Evolutionary conservation across 768 basidiomycete genomes (phyloP), one percentile per base, ranked within the genome.

Genomic region (Melanogaster broomeanus): DNA sequence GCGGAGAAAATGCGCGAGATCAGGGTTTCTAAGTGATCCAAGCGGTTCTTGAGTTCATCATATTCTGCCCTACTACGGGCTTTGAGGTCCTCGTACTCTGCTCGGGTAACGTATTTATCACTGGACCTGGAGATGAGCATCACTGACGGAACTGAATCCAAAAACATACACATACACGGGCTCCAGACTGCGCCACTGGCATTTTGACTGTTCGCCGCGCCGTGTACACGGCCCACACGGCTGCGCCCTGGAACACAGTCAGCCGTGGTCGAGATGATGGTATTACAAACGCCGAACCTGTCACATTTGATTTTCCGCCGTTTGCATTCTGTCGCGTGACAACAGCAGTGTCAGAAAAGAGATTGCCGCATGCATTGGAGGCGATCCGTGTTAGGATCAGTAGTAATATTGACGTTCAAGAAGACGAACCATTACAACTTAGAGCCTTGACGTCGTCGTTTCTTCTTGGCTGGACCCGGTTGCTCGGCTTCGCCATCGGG

Each of bases 251-350:
- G 33, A 54, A 61, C 48, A 59, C 53, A 56, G 64, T 71, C 52
- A 73, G 54, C 28, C 38, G 8, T 31, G 33, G 1, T 59, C 37
- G 56, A 57, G 12, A 30, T 8, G 47, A 45, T 11, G 48, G 41
- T 27, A 48, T 18, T 16, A 64, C 47, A 56, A 49, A 53, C 31
- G 42, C 57, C 75, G 62, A 65, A 87, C 87, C 87, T 87, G 74
- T 93, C 89, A 68, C 90, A 93, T 65, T 87, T 88, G 69, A 92
- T 92, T 76, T 93, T 92, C 38, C 90, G 80, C 61, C 90, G 74
- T 68, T 92, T 92, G 68, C 90, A 92, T 68, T 91, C 90, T 90
- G 63, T 42, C 52, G 51, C 38, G 56, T 53, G 51, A 49, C 42
- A 59, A 24, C 21, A 53, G 48, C 47, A 27, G 49, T 10, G 44